Evolutionary conservation across 768 basidiomycete species (phyloP).

Genomic region (Lentinula sp.): DNA sequence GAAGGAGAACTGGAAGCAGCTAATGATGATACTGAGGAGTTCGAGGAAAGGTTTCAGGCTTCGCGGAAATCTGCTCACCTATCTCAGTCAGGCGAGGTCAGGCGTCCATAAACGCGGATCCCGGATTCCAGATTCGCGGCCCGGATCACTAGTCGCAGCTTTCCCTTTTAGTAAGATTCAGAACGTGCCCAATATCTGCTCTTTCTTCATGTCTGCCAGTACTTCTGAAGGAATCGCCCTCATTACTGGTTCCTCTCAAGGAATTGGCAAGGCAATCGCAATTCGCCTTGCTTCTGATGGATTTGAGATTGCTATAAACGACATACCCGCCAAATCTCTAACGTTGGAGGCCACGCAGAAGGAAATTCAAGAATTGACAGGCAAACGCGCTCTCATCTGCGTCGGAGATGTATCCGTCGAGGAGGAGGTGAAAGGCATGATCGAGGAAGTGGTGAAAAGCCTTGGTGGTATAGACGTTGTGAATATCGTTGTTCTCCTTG

Average conservation of each 20-base stretch:
- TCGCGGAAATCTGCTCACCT: too few relatives aligned
- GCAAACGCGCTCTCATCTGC: neutral
- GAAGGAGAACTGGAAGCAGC: too few relatives aligned
- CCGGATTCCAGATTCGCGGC: too few relatives aligned
- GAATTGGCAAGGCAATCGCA: slow-evolving; percentile 35
- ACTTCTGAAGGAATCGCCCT: slow-evolving; percentile 21
- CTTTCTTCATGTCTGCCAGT: neutral
- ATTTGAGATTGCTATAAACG: slow-evolving; percentile 30
- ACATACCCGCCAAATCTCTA: slow-evolving; percentile 10
- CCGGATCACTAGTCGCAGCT: too few relatives aligned
- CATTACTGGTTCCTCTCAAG: slow-evolving; percentile 33
- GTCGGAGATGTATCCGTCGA: slow-evolving; percentile 22
- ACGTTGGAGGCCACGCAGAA: neutral
- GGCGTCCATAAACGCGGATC: too few relatives aligned
- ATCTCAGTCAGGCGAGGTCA: too few relatives aligned
- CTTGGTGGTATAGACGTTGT: slow-evolving; percentile 27
- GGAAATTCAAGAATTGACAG: neutral
- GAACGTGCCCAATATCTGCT: too few relatives aligned
- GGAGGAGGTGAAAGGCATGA: slow-evolving; percentile 22
- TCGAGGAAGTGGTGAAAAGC: slow-evolving; percentile 16
- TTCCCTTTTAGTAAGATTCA: too few relatives aligned
- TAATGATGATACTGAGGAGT: too few relatives aligned
- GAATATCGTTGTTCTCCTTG: slow-evolving; percentile 3
- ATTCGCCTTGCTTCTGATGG: slow-evolving; percentile 30
- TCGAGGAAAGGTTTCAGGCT: too few relatives aligned